A percentile compares a stretch with the other conserved stretches of the same genome.
These are phyloP conservation scores for Zygosaccharomyces bailii DNA, from an alignment of 805 yeast genomes.

Conservation along the genomic window DNA sequence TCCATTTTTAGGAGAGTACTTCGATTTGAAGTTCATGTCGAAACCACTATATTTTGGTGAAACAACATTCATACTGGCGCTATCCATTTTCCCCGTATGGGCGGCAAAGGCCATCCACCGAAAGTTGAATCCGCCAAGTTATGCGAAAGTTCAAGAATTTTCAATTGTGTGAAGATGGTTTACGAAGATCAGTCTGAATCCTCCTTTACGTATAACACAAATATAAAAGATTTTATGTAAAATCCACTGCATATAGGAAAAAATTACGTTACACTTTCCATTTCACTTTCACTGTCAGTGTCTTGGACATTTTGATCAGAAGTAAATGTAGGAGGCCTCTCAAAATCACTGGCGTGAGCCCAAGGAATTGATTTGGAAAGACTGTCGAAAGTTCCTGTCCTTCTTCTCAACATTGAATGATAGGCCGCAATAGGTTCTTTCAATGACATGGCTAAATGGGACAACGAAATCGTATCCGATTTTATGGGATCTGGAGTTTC, in stretches of 20 bases:
- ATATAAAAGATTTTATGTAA: neutral
- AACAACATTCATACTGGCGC: constrained; percentile 53
- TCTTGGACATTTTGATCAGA: constrained; percentile 21
- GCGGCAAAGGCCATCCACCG: constrained; percentile 70
- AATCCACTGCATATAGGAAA: constrained; percentile 8
- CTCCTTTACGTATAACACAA: neutral
- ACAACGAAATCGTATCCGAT: constrained; percentile 10
- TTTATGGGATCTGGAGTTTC: constrained; percentile 9
- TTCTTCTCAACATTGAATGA: constrained; percentile 26
- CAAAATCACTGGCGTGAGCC: constrained; percentile 86
- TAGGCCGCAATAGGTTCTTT: constrained; percentile 25
- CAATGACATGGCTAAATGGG: constrained; percentile 9
- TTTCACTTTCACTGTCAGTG: constrained; percentile 25
- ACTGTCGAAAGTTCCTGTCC: constrained; percentile 26
- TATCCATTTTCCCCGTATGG: constrained; percentile 90
- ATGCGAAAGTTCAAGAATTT: constrained; percentile 88
- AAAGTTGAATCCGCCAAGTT: constrained; percentile 84
- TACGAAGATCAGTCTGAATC: neutral
- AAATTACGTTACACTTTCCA: constrained; percentile 15
- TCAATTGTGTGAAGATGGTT: constrained; percentile 15
- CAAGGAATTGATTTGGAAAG: constrained; percentile 50
- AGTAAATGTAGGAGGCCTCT: constrained; percentile 44
- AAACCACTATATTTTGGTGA: constrained; percentile 68
- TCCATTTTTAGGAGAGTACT: constrained; percentile 87
- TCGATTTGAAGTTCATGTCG: constrained; percentile 61